A percentile compares a stretch with the other conserved stretches of the same genome.
phyloP scores from a whole-genome alignment of 1,284 basidiomycete species.

The Ustilago vetiveriae region DNA sequence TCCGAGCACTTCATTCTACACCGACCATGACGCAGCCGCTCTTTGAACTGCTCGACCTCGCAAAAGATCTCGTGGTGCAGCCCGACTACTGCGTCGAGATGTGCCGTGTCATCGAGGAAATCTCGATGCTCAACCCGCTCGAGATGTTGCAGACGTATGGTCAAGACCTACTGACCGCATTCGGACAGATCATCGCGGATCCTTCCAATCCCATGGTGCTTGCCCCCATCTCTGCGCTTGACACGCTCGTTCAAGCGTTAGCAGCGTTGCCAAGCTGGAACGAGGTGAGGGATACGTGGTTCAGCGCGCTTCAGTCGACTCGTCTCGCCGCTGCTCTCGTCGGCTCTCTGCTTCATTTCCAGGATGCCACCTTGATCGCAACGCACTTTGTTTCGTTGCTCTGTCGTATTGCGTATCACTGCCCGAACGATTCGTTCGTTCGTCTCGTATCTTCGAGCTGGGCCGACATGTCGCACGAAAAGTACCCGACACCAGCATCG shows the following conservation, averaged over 20 bases:
- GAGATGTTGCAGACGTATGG: constrained; percentile 55
- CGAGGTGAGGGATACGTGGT: constrained; percentile 34
- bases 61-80: constrained; percentile 49
- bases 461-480: constrained; percentile 21
- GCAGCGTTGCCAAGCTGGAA: constrained; percentile 37
- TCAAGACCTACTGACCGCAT: constrained; percentile 40
- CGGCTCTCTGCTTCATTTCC: constrained; percentile 44
- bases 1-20: constrained; percentile 56
- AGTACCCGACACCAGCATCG: constrained; percentile 13
- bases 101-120: constrained; percentile 59
- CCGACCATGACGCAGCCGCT: constrained; percentile 57
- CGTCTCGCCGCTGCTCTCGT: constrained; percentile 52
- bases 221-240: constrained; percentile 52
- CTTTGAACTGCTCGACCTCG: constrained; percentile 51
- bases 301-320: constrained; percentile 42
- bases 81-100: constrained; percentile 62
- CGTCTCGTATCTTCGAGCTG: constrained; percentile 44
- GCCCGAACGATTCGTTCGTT: constrained; percentile 41
- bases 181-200: constrained; percentile 55
- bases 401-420: constrained; percentile 52
- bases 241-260: constrained; percentile 55
- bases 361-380: constrained; percentile 55
- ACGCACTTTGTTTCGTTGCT: constrained; percentile 56
- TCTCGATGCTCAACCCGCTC: constrained; percentile 55
- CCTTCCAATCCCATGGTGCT: constrained; percentile 55